Base-by-base conservation (phyloP, 2,329 filamentous ascomycete species). In the Lecanicillium sp. region DNA sequence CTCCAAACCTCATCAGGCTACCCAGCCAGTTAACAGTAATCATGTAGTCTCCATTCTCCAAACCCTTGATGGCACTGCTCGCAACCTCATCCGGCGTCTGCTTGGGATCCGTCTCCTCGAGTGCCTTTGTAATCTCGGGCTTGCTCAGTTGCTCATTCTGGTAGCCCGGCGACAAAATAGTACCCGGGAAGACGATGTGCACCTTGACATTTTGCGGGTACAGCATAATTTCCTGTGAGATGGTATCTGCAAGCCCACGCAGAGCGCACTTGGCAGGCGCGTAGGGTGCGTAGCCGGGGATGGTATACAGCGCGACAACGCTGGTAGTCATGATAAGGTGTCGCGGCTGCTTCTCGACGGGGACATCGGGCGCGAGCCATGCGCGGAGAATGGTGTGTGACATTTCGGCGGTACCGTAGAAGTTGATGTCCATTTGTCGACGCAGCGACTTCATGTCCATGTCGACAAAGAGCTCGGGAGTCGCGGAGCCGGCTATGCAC, bases 291-390 rank as follows among this genome's bases (percentile, higher is more conserved):
- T 98, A 98, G 18, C 92, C 92, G 11, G 81, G 75, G 25, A 95
- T 60, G 11, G 85, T 76, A 51, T 83, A 80, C 51, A 95, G 83
- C 2, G 83, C 83, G 14, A 81, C 64, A 5, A 82, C 74, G 16
- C 84, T 92, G 13, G 81, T 80, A 1, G 92, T 96, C 62, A 96
- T 85, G 55, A 98, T 78, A 46, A 98, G 71, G 60, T 96, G 90
- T 39, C 82, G 76, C 9, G 80, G 68, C 45, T 73, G 64, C 17
- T 49, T 38, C 35, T 68, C 59, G 27, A 67, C 52, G 8, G 67
- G 58, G 4, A 59, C 60, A 9, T 60, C 59, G 11, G 70, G 67
- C 4, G 64, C 62, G 32, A 88, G 74, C 90, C 90, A 95, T 43
- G 75, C 71, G 37, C 73, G 74, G 44, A 95, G 65, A 14, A 83